Base-by-base conservation (phyloP, 768 basidiomycete species). In the Cystobasidium tubakii region DNA sequence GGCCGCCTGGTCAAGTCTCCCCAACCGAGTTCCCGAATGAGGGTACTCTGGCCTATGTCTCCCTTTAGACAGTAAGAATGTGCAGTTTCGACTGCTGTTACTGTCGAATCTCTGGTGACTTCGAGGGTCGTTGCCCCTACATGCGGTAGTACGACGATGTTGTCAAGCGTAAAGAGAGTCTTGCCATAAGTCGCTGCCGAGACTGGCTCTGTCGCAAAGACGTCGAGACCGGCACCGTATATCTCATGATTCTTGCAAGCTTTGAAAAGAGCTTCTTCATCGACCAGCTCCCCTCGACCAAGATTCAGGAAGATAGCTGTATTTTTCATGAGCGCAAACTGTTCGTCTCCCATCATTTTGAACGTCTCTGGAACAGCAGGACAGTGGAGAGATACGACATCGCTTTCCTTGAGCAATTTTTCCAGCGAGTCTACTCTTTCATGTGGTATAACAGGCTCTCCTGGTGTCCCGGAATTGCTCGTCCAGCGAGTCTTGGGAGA, bases 301-400 rank as follows among this genome's bases (percentile, higher is more conserved):
- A 88, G 88, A 77, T 89, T 90, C 78, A 89, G 84, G 69, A 89
- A 82, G 77, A 87, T 83, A 0, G 87, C 84, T 1, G 85, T 83
- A 0, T 84, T 81, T 77, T 87, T 87, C 85, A 90, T 84, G n/a
- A 81, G 76, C 0, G 79, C 82, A 21, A 88, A 80, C 66, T 88
- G 86, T 4, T 80, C 75, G 6, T 81, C 82, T 1, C 81, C 83
- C 62, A 88, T 81, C 33, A 88, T 81, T 23, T 84, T 83, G 1
- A 80, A 81, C 0, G 87, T 87, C 27, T 82, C 78, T 1, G 84
- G 83, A 0, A 86, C 85, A 33, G 86, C 82, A 10, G 88, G 85
- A 60, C 88, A 80, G 57, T 89, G 88, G 7, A 89, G 78, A 0
- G 87, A 87, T 1, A 88, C 83, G 64, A 89, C 81, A 77, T 89